Evolutionary conservation across 202 grass and related monocot species (phyloP).

Genomic region (Panicum virgatum): DNA sequence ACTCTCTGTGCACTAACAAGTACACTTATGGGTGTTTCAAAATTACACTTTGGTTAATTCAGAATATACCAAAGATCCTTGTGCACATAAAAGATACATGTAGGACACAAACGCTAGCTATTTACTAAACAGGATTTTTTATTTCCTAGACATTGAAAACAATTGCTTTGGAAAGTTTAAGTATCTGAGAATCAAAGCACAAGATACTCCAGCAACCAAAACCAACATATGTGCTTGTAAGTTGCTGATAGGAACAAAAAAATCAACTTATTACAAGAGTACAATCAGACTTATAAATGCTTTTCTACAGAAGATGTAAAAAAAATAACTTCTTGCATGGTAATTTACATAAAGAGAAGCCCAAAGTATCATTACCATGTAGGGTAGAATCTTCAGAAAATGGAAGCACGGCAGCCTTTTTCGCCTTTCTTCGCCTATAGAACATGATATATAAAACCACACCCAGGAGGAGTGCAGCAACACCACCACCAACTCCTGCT

Average conservation of each 20-base stretch:
- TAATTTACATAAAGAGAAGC: constrained; percentile 8
- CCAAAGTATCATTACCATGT: constrained; percentile 27
- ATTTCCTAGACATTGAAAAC: too few relatives aligned
- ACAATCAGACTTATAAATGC: not conserved
- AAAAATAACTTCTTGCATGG: not conserved
- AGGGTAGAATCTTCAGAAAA: constrained; percentile 46
- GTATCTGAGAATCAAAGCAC: not conserved
- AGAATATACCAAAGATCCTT: too few relatives aligned
- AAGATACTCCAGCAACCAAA: not conserved
- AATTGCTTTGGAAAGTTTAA: too few relatives aligned
- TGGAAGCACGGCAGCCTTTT: constrained; percentile 46
- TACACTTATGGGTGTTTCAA: too few relatives aligned
- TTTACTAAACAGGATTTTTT: too few relatives aligned
- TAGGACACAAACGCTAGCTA: too few relatives aligned
- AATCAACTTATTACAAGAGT: not conserved
- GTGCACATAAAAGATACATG: too few relatives aligned
- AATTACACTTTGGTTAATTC: too few relatives aligned
- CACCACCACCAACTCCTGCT: constrained; percentile 53
- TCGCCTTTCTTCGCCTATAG: constrained; percentile 62
- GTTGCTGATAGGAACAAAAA: constrained; percentile 1
- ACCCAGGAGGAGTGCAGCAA: constrained; percentile 42
- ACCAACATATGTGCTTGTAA: not conserved
- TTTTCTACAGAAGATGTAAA: too few relatives aligned
- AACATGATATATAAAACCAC: constrained; percentile 38
- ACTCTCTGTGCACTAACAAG: too few relatives aligned